Evolutionary conservation across 805 yeast species (phyloP), one percentile per base, ranked within the genome.

Genomic region (Kuraishia molischiana): DNA sequence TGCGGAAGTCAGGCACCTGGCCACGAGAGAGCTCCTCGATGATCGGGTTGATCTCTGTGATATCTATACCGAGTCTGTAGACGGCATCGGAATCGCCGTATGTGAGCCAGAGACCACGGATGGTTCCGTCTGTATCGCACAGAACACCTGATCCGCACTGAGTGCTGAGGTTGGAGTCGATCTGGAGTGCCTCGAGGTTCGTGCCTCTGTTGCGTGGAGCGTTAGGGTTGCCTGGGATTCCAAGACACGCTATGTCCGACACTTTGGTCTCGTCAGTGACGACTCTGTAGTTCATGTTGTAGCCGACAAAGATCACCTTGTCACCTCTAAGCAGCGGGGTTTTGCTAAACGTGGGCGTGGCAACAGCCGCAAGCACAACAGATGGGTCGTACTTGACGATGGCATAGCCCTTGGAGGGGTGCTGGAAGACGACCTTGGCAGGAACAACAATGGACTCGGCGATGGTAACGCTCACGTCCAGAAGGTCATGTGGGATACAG

Each of bases 351-450:
- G 65, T 64, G 3, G 95, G 92, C 2, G 94, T 72, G 33, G 64
- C 59, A 6, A 85, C 74, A 31, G 81, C 82, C 2, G 95, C 89
- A 18, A 70, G 54, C 13, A 89, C 80, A 36, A 85, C 60, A 4
- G 64, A 50, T 6, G 95, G 86, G 53, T 89, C 95, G 55, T 85
- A 89, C 54, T 84, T 74, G 19, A 89, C 66, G 40, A 87, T 74
- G 1, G 94, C 87, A 56, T 82, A 87, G 47, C 87, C 87, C 48
- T 81, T 85, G 28, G 85, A 75, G 24, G 97, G 96, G 53, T 87
- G 96, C 50, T 85, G 62, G 48, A 86, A 89, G 18, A 77, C 77
- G 19, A 87, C 92, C 44, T 76, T 67, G 1, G 81, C 96, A 0
- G 94, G 85, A 11, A 87, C 70, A 45, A 79, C 75, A 18, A 85